Evolutionary conservation across 805 yeast genomes (phyloP), one percentile per base, ranked within the genome.

Genomic region (Starmera amethionina): DNA sequence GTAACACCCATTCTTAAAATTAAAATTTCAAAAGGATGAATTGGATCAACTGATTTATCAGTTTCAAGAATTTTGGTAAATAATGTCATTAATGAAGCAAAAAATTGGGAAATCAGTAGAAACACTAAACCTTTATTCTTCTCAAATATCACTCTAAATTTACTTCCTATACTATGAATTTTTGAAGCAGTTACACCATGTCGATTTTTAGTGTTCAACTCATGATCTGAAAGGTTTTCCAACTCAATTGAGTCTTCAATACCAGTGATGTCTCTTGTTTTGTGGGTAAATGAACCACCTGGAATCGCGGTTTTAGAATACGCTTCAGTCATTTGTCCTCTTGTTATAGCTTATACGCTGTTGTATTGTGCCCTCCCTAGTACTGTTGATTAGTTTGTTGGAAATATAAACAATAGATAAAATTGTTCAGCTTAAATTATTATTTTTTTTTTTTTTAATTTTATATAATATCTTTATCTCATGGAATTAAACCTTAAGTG

Each of bases 1-100:
- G 96, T 89, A 43, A 86, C 70, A 18, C 62, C 40, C 96, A 86
- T 87, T 42, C 97, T 70, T 3, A 75, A 78, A 47, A 85, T 72
- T 32, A 88, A 65, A 40, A 88, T 82, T 58, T 87, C 94, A 30
- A 83, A 59, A 1, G 95, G 94, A 52, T 81, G 79, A 47, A 86
- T 72, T 7, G 85, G 82, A n/a, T 63, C 44, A 8, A 40, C 70
- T 76, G 18, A 16, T 14, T 71, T 64, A 47, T 80, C 84, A 1
- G 82, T 74, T 44, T 79, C 84, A 38, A 86, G 60, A n/a, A 86
- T 60, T 54, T 85, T 81, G 47, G 94, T 81, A 4, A 83, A 71
- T 7, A 81, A 71, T 5, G 80, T 72, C 95, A 86, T 86, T 25
- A 79, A 55, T 3, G 89, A 77, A 55, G 82, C 84, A 67, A 81